Conservation (phyloP, 768 basidiomycete genomes). For the Ramaria rubella region DNA sequence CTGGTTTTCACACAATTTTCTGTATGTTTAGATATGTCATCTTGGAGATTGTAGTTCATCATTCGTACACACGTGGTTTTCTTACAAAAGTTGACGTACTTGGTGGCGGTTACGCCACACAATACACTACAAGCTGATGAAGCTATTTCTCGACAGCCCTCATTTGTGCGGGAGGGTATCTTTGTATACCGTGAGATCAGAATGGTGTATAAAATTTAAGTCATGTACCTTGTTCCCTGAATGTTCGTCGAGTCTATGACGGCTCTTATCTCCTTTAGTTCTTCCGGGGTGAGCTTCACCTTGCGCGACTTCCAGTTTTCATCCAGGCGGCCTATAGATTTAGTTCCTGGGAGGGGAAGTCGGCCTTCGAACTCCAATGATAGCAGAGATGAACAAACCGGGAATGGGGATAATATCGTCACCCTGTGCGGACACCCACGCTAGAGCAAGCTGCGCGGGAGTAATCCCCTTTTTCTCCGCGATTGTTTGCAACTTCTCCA, state of each 20-base stretch:
- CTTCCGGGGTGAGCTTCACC: background rate
- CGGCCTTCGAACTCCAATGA: too few relatives aligned
- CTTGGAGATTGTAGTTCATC: too few relatives aligned
- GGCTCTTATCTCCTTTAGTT: conserved; percentile 5
- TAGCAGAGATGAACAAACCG: conserved; percentile 17
- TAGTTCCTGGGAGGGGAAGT: background rate
- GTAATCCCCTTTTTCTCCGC: conserved; percentile 29
- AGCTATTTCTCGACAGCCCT: background rate
- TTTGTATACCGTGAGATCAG: background rate
- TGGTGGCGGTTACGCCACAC: too few relatives aligned
- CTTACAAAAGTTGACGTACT: too few relatives aligned
- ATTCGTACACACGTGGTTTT: too few relatives aligned
- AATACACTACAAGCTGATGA: too few relatives aligned
- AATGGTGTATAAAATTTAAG: background rate
- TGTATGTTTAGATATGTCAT: too few relatives aligned
- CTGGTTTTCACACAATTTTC: too few relatives aligned
- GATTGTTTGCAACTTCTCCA: background rate
- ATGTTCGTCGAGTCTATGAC: conserved; percentile 1
- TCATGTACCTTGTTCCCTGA: background rate
- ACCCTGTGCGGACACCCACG: conserved; percentile 43
- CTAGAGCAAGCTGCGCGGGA: conserved; percentile 41
- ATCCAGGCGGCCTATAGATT: conserved; percentile 4
- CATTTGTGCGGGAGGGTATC: background rate
- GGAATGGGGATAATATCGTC: conserved; percentile 42
- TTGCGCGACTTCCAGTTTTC: conserved; percentile 11